Evolutionary conservation across 1,284 basidiomycete species (phyloP), one percentile per base, ranked within the genome.

Genomic region (Microbotryum scabiosae): DNA sequence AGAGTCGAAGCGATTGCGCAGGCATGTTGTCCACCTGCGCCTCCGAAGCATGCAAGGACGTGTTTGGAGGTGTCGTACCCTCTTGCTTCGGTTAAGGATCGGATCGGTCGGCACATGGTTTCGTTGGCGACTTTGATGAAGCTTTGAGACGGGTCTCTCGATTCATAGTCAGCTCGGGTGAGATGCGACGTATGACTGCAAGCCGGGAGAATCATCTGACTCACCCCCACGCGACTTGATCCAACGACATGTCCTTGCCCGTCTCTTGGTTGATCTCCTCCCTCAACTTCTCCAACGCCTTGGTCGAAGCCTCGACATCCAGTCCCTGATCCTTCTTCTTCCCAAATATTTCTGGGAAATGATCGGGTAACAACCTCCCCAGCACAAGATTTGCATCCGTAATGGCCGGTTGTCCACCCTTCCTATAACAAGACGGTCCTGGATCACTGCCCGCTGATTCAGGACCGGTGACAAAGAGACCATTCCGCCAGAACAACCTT

Each of bases 381-480:
- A 92, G 82, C 28, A 89, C 77, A 6, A 92, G 78, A 71, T 92
- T 93, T 6, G 88, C 90, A 70, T 93, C 90, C 0, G 89, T 92
- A 10, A 92, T 82, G 0, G 89, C 87, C 8, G 91, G 76, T 0
- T 87, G 87, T 0, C 90, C 89, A 7, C 87, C 87, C 76, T 90
- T 91, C 52, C 87, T 86, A 68, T 64, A 73, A 72, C 87, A 91
- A 0, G 84, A 32, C 8, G 65, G 63, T n/a, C 70, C 70, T 10
- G 90, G 90, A 69, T 90, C 82, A 0, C 88, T 88, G 12, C 87
- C 88, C 0, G 88, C 88, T 0, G 63, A 66, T 14, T 70, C 67
- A 8, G 70, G 70, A 1, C 70, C 70, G 21, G 57, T 58, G 12
- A 57, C 57, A 61, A 71, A 71, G 10, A 71, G 78, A 0, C 88